These are phyloP conservation scores for Colletotrichum simmondsii DNA, from an alignment of 2,329 filamentous ascomycete species.

Conservation along the genomic window DNA sequence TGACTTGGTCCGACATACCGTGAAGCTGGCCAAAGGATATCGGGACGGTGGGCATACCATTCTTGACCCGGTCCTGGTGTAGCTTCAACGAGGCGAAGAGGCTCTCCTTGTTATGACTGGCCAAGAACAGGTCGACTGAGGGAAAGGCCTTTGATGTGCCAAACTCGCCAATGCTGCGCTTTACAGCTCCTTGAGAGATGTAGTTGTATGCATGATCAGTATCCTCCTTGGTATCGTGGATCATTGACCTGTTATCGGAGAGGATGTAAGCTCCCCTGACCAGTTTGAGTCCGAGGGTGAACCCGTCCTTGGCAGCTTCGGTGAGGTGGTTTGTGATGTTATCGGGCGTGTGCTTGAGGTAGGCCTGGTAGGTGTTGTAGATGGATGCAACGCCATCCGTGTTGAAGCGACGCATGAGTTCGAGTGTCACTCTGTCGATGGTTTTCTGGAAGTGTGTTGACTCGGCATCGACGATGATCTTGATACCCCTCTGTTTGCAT, in stretches of 20 bases:
- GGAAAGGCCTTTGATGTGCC: slow-evolving; percentile 54
- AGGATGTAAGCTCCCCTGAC: slow-evolving; percentile 67
- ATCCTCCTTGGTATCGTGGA: slow-evolving; percentile 62
- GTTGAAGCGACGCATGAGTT: slow-evolving; percentile 53
- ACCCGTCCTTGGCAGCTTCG: slow-evolving; percentile 55
- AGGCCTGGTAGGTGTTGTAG: slow-evolving; percentile 67
- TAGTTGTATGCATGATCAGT: slow-evolving; percentile 64
- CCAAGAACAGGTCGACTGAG: slow-evolving; percentile 59
- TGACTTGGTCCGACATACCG: slow-evolving; percentile 69
- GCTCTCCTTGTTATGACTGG: slow-evolving; percentile 61
- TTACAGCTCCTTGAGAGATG: slow-evolving; percentile 54
- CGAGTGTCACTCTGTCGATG: slow-evolving; percentile 45
- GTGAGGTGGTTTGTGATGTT: slow-evolving; percentile 57
- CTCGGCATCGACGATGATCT: slow-evolving; percentile 59
- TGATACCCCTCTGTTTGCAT: slow-evolving; percentile 51
- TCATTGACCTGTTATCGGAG: slow-evolving; percentile 59
- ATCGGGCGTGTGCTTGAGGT: slow-evolving; percentile 58
- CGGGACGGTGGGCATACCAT: slow-evolving; percentile 43
- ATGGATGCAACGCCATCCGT: slow-evolving; percentile 46
- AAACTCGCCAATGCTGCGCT: slow-evolving; percentile 44
- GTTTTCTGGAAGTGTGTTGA: slow-evolving; percentile 56
- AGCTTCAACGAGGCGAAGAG: slow-evolving; percentile 55
- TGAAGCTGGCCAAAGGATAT: slow-evolving; percentile 64
- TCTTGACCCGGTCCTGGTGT: slow-evolving; percentile 52
- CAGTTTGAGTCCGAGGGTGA: slow-evolving; percentile 66